Percentiles rank a stretch among this genome's conserved stretches.
phyloP scores from a whole-genome alignment of 768 basidiomycete genomes.

The Tephrocybe sp. region DNA sequence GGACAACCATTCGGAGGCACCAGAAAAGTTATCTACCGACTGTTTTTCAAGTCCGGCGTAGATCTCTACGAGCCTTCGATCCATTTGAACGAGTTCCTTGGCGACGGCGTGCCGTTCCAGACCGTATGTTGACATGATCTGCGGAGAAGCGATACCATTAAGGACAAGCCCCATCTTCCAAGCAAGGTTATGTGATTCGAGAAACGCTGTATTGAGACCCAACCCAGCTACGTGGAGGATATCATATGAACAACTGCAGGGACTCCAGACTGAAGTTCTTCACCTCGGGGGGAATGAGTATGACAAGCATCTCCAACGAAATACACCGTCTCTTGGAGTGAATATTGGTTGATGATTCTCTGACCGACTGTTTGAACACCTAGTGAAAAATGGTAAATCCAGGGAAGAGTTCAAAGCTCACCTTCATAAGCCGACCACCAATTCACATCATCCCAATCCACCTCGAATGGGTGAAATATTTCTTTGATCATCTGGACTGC shows the following conservation, averaged over 20 bases:
- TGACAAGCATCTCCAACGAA: conserved; percentile 20
- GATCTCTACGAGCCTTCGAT: conserved; percentile 15
- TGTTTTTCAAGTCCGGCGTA: conserved; percentile 18
- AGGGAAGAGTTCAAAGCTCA: not conserved
- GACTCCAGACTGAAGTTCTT: not conserved
- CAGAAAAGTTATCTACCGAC: conserved; percentile 15
- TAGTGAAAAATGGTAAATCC: not conserved
- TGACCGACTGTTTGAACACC: conserved; percentile 9
- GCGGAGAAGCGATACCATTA: conserved; percentile 11
- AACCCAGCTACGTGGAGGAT: conserved; percentile 8
- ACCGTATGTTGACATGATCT: conserved; percentile 13
- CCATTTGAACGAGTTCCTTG: conserved; percentile 14
- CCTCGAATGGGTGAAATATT: conserved; percentile 14
- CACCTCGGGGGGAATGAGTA: conserved; percentile 17
- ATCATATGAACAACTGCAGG: not conserved
- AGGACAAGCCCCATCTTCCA: conserved; percentile 17
- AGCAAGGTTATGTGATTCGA: conserved; percentile 16
- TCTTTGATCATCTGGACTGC: conserved; percentile 14
- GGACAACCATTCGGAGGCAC: conserved; percentile 12
- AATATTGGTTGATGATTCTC: conserved; percentile 14
- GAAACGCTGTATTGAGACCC: conserved; percentile 16
- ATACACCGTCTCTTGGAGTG: conserved; percentile 7
- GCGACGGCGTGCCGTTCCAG: conserved; percentile 14
- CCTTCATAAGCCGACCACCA: conserved; percentile 20
- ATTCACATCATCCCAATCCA: conserved; percentile 17